Percentiles rank a stretch among this genome's conserved stretches.
phyloP scores from a whole-genome alignment of 495 filamentous ascomycete genomes.

The Xanthoparmelia taractica region DNA sequence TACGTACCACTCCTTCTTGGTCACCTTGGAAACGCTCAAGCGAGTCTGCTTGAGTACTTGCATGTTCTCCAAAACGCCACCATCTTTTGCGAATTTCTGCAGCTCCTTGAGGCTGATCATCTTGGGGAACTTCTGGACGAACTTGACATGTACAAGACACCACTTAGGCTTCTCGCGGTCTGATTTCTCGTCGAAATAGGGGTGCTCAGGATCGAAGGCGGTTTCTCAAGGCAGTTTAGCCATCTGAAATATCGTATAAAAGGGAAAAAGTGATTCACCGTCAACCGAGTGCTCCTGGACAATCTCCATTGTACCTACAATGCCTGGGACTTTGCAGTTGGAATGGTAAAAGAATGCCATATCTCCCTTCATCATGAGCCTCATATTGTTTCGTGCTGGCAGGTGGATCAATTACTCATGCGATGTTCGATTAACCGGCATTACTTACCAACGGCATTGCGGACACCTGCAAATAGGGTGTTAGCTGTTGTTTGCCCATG shows the following conservation, averaged over 20 bases:
- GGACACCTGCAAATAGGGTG: slow-evolving; percentile 37
- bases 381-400: slow-evolving; percentile 74
- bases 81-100: slow-evolving; percentile 50
- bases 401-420: neutral
- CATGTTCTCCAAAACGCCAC: slow-evolving; percentile 65
- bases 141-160: slow-evolving; percentile 81
- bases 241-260: slow-evolving; percentile 3
- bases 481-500: neutral
- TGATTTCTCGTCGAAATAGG: slow-evolving; percentile 76
- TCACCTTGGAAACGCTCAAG: slow-evolving; percentile 77
- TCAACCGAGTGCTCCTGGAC: slow-evolving; percentile 74
- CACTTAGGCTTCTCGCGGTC: slow-evolving; percentile 74
- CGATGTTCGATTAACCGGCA: neutral
- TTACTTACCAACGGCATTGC: slow-evolving; percentile 47
- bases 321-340: slow-evolving; percentile 84
- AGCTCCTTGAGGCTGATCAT: slow-evolving; percentile 67
- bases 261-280: slow-evolving; percentile 39
- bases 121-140: slow-evolving; percentile 70
- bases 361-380: slow-evolving; percentile 84
- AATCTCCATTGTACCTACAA: slow-evolving; percentile 91
- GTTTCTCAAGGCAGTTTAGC: slow-evolving; percentile 46
- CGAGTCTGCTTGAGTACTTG: slow-evolving; percentile 72
- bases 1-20: slow-evolving; percentile 52
- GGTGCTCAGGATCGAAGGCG: slow-evolving; percentile 66
- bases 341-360: slow-evolving; percentile 96